Evolutionary conservation across 2,329 filamentous ascomycete genomes (phyloP).

Genomic region (Amesomyces nigricolor): DNA sequence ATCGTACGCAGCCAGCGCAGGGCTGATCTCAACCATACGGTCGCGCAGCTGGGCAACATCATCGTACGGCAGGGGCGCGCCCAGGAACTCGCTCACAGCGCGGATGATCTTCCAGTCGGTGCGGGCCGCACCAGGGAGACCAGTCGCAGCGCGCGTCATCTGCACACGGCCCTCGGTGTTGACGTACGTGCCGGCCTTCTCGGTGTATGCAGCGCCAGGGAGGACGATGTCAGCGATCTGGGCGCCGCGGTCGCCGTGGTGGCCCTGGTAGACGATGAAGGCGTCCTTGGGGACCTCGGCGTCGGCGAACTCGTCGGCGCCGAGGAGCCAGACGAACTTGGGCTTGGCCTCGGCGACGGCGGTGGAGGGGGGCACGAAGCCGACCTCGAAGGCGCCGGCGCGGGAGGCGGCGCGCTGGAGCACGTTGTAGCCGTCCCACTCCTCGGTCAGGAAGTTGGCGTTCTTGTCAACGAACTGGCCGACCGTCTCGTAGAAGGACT

Average conservation of each 20-base stretch:
- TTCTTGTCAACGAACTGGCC: slow-evolving; percentile 92
- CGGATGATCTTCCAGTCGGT: slow-evolving; percentile 99
- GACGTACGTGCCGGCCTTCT: slow-evolving; percentile 93
- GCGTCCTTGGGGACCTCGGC: slow-evolving; percentile 90
- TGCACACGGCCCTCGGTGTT: slow-evolving; percentile 98
- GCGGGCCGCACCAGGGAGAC: slow-evolving; percentile 79
- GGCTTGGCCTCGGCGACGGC: slow-evolving; percentile 77
- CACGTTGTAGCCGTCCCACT: slow-evolving; percentile 98
- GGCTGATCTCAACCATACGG: slow-evolving; percentile 92
- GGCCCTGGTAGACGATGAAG: slow-evolving; percentile 96
- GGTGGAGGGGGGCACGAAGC: slow-evolving; percentile 80
- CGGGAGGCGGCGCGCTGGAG: slow-evolving; percentile 90
- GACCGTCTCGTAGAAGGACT: slow-evolving; percentile 87
- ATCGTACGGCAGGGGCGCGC: slow-evolving; percentile 82
- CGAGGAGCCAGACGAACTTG: slow-evolving; percentile 95
- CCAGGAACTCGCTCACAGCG: slow-evolving; percentile 85
- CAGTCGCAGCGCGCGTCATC: slow-evolving; percentile 84
- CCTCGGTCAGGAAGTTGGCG: slow-evolving; percentile 76
- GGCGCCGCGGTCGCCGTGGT: slow-evolving; percentile 91
- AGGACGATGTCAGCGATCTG: slow-evolving; percentile 91
- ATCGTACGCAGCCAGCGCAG: slow-evolving; percentile 83
- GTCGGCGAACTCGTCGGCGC: slow-evolving; percentile 83
- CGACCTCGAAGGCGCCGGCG: slow-evolving; percentile 89
- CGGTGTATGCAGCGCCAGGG: slow-evolving; percentile 91
- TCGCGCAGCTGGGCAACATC: slow-evolving; percentile 84